Conservation (phyloP, 2,329 filamentous ascomycete genomes). For the Cadophora gregata region DNA sequence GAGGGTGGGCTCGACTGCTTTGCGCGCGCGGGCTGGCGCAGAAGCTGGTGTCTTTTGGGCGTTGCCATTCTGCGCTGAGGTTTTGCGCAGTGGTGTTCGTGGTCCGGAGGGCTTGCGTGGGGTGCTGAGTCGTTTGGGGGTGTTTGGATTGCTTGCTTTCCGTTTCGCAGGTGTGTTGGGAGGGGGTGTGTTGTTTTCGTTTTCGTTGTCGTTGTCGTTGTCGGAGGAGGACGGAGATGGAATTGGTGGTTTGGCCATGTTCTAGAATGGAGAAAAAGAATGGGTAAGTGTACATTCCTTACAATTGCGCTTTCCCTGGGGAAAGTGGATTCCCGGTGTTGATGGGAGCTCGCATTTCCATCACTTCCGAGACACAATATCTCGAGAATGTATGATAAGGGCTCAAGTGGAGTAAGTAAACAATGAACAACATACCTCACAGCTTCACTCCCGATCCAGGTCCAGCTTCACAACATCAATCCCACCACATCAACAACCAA, state of each 20-base stretch:
- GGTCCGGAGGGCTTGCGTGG: constrained; percentile 17
- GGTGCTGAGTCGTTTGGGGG: constrained; percentile 16
- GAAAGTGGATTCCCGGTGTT: not conserved
- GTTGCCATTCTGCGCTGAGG: constrained; percentile 26
- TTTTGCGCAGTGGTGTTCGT: constrained; percentile 33
- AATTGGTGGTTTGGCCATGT: constrained; percentile 15
- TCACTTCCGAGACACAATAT: not conserved
- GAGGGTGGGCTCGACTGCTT: constrained; percentile 54
- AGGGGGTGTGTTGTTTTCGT: constrained; percentile 12
- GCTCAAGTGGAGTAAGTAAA: not conserved
- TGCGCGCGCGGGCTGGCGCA: constrained; percentile 39
- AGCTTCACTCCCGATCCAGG: not conserved
- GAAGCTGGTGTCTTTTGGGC: constrained; percentile 36
- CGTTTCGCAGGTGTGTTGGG: constrained; percentile 20
- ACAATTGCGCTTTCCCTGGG: not conserved
- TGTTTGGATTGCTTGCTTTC: constrained; percentile 19
- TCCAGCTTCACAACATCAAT: constrained; percentile 15
- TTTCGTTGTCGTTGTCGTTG: not conserved
- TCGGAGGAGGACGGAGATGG: not conserved
- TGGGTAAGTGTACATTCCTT: constrained; percentile 16
- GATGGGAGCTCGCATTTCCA: not conserved
- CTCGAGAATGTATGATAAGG: not conserved
- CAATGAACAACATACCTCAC: not conserved
- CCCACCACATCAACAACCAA: constrained; percentile 1
- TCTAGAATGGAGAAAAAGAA: not conserved